Conservation (phyloP, 2,329 filamentous ascomycete genomes). For the Scopulariopsis brevicaulis region DNA sequence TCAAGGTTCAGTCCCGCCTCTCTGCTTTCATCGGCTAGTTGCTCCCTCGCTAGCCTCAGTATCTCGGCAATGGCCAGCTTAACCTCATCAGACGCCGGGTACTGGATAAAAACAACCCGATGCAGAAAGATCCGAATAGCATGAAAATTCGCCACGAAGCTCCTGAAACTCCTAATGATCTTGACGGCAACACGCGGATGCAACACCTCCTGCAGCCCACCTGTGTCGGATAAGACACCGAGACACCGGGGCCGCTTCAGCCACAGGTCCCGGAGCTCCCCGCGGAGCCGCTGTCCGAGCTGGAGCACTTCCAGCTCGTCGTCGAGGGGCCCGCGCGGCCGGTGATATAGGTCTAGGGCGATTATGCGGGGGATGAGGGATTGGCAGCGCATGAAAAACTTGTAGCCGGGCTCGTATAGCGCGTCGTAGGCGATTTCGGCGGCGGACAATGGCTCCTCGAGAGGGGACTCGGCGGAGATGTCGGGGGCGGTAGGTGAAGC, state of each 20-base stretch:
- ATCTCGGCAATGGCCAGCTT: not conserved
- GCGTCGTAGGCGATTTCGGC: not conserved
- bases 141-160: not conserved
- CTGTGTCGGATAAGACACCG: not conserved
- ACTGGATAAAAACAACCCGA: not conserved
- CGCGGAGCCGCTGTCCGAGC: not conserved
- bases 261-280: not conserved
- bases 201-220: not conserved
- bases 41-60: not conserved
- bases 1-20: not conserved
- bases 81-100: not conserved
- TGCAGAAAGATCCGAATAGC: not conserved
- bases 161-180: not conserved
- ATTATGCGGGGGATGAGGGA: not conserved
- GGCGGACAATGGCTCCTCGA: not conserved
- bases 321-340: not conserved
- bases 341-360: not conserved
- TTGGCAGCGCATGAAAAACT: not conserved
- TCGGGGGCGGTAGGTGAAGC: not conserved
- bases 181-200: not conserved
- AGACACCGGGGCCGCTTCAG: not conserved
- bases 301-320: not conserved
- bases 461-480: not conserved
- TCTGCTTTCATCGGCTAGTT: not conserved
- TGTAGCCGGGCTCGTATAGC: not conserved